Evolutionary conservation across 2,329 filamentous ascomycete genomes (phyloP).

Genomic region (Aspergillus fumigatus): DNA sequence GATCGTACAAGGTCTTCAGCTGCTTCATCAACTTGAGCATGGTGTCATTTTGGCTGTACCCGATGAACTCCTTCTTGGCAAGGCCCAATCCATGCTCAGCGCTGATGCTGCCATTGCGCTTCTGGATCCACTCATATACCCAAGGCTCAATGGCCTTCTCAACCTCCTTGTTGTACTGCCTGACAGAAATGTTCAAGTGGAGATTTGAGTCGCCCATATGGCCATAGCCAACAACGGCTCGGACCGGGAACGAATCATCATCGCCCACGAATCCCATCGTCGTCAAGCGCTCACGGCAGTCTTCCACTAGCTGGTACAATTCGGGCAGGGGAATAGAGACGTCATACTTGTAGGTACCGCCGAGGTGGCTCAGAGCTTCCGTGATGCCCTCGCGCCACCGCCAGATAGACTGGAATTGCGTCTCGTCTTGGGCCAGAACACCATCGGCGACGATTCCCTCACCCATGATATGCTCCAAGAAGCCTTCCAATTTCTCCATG

Average conservation of each 20-base stretch:
- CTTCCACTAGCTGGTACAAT: slow-evolving; percentile 85
- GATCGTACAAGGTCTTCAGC: slow-evolving; percentile 90
- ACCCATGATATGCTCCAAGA: slow-evolving; percentile 88
- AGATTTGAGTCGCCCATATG: slow-evolving; percentile 98
- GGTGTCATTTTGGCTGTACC: slow-evolving; percentile 83
- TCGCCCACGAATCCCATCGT: slow-evolving; percentile 73
- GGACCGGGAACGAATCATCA: slow-evolving; percentile 69
- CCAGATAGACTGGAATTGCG: slow-evolving; percentile 82
- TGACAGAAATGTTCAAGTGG: slow-evolving; percentile 82
- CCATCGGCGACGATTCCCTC: slow-evolving; percentile 84
- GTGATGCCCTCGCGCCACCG: slow-evolving; percentile 89
- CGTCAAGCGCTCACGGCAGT: slow-evolving; percentile 68
- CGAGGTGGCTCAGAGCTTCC: slow-evolving; percentile 82
- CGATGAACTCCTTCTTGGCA: slow-evolving; percentile 92
- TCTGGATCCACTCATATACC: slow-evolving; percentile 94
- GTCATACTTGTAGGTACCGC: slow-evolving; percentile 98
- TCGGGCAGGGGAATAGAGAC: slow-evolving; percentile 86
- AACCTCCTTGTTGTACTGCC: slow-evolving; percentile 79
- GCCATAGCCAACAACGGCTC: slow-evolving; percentile 91
- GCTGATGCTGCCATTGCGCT: slow-evolving; percentile 86
- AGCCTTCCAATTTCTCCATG: slow-evolving; percentile 80
- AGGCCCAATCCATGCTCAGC: slow-evolving; percentile 93
- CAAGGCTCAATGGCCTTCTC: slow-evolving; percentile 88
- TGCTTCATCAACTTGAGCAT: slow-evolving; percentile 92
- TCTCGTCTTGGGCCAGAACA: slow-evolving; percentile 88